phyloP scores from a whole-genome alignment of 2,329 filamentous ascomycete genomes.

The Tolypocladium guangdongense region DNA sequence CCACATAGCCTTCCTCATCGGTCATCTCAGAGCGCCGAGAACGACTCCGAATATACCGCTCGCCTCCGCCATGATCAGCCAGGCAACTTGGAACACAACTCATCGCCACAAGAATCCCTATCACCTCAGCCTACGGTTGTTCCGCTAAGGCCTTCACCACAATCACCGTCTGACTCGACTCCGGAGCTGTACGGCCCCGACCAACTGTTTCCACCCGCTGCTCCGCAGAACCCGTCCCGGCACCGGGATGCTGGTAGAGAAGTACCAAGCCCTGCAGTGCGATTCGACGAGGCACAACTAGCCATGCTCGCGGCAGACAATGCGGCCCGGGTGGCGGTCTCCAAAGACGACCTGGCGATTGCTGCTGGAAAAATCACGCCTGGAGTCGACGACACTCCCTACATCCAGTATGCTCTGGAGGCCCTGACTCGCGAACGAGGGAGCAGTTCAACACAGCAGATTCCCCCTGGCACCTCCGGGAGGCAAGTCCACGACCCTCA shows the following conservation, averaged over 20 bases:
- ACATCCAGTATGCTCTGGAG: constrained; percentile 82
- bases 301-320: constrained; percentile 26
- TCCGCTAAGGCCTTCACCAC: constrained; percentile 15
- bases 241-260: constrained; percentile 2
- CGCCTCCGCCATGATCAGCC: background rate
- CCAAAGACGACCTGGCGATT: constrained; percentile 41
- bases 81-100: background rate
- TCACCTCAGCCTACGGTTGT: constrained; percentile 23
- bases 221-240: constrained; percentile 14
- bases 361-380: constrained; percentile 53
- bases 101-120: constrained; percentile 10
- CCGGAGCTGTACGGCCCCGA: constrained; percentile 34
- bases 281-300: constrained; percentile 28
- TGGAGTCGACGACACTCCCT: constrained; percentile 73
- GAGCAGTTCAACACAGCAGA: constrained; percentile 40
- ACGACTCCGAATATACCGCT: background rate
- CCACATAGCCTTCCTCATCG: background rate
- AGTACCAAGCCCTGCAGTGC: constrained; percentile 13
- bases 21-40: background rate
- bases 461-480: constrained; percentile 30
- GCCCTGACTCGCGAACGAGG: constrained; percentile 70
- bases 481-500: constrained; percentile 19
- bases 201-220: constrained; percentile 18
- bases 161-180: constrained; percentile 27
- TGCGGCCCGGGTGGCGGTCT: constrained; percentile 22